Evolutionary conservation across 768 basidiomycete species (phyloP).

Genomic region (Lentinula aciculospora): DNA sequence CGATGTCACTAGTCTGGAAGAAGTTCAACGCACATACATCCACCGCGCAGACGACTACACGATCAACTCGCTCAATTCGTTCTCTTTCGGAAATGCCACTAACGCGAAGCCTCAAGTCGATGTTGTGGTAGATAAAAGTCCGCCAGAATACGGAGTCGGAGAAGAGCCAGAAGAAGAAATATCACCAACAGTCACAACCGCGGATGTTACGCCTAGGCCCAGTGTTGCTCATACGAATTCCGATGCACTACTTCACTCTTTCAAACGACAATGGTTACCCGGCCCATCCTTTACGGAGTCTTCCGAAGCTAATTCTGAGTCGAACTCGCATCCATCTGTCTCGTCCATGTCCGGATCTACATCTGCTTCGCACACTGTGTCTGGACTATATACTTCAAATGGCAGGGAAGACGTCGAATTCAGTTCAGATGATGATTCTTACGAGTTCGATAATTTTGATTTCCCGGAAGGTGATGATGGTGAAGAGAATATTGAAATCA

Average conservation of each 20-base stretch:
- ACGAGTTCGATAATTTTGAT: slow-evolving; percentile 12
- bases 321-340: not conserved
- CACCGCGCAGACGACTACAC: slow-evolving; percentile 28
- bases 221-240: slow-evolving; percentile 31
- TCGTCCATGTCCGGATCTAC: not conserved
- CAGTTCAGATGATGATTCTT: slow-evolving; percentile 44
- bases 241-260: not conserved
- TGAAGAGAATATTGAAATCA: slow-evolving; percentile 34
- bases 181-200: slow-evolving; percentile 26
- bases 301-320: slow-evolving; percentile 15
- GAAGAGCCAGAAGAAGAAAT: slow-evolving; percentile 22
- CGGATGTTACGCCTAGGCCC: slow-evolving; percentile 47
- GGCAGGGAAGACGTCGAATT: slow-evolving; percentile 24
- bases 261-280: not conserved
- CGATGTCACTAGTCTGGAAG: not conserved
- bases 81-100: slow-evolving; percentile 40
- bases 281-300: slow-evolving; percentile 13
- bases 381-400: not conserved
- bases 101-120: slow-evolving; percentile 22
- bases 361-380: slow-evolving; percentile 6
- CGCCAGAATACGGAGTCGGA: not conserved
- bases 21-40: slow-evolving; percentile 2
- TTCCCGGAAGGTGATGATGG: slow-evolving; percentile 31
- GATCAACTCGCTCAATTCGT: slow-evolving; percentile 38
- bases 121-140: too few species aligned